Conservation (phyloP, 768 basidiomycete genomes). For the Polyporus arcularius region DNA sequence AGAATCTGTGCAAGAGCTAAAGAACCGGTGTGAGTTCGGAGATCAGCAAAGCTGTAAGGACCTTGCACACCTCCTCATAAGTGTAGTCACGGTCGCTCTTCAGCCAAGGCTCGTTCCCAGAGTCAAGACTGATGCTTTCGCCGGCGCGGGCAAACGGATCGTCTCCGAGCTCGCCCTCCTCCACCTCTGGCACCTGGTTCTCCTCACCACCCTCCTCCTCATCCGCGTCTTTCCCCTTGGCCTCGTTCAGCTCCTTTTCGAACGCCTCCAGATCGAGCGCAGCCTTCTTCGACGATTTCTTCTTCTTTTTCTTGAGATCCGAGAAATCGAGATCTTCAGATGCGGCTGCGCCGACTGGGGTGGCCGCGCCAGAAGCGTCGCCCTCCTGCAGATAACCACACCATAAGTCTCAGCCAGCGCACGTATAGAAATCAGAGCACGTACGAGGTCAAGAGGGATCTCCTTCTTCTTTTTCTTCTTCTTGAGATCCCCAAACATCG, state of each 20-base stretch:
- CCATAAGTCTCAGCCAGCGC: neutral
- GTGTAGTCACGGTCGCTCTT: conserved; percentile 92
- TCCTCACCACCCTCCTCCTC: conserved; percentile 64
- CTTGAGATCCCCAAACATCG: conserved; percentile 87
- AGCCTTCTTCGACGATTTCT: conserved; percentile 85
- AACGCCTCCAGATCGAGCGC: conserved; percentile 91
- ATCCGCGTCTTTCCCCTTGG: conserved; percentile 59
- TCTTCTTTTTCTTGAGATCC: conserved; percentile 97
- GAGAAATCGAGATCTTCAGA: conserved; percentile 90
- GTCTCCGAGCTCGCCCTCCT: conserved; percentile 86
- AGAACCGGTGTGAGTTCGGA: neutral
- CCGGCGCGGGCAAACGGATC: conserved; percentile 71
- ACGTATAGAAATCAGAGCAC: conserved; percentile 28
- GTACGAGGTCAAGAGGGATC: conserved; percentile 78
- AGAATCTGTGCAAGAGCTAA: conserved; percentile 92
- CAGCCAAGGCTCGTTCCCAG: conserved; percentile 87
- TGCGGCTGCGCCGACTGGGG: conserved; percentile 41
- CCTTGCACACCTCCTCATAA: conserved; percentile 77
- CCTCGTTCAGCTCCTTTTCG: conserved; percentile 84
- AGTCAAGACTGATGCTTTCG: conserved; percentile 63
- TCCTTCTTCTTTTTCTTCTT: conserved; percentile 94
- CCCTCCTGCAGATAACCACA: conserved; percentile 26
- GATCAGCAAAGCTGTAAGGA: neutral
- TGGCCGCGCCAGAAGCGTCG: conserved; percentile 67
- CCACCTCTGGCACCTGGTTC: conserved; percentile 60